These are phyloP conservation scores for Hanseniaspora mollemarum DNA, from an alignment of 805 yeast genomes.

Conservation along the genomic window DNA sequence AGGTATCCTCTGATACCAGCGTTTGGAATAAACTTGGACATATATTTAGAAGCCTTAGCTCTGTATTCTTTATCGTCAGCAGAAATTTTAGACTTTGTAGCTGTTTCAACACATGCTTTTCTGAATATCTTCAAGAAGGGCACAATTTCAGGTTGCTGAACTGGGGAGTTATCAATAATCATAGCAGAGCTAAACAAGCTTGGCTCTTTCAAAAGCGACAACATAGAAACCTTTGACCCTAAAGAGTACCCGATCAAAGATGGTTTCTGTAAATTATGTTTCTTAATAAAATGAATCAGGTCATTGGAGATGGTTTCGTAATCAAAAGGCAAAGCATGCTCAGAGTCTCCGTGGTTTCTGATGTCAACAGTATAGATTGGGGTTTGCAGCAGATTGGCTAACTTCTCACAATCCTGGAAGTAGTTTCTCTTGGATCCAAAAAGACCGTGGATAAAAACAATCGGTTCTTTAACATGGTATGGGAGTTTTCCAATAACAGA, in stretches of 20 bases:
- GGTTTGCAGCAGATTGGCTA: constrained; percentile 28
- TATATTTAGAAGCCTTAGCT: constrained; percentile 21
- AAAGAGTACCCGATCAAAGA: constrained; percentile 38
- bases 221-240: constrained; percentile 44
- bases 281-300: constrained; percentile 30
- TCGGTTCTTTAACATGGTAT: constrained; percentile 25
- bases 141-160: constrained; percentile 30
- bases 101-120: constrained; percentile 29
- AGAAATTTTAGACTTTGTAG: constrained; percentile 19
- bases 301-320: constrained; percentile 35
- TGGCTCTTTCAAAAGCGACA: constrained; percentile 33
- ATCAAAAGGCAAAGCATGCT: constrained; percentile 34
- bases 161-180: constrained; percentile 41
- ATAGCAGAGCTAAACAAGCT: constrained; percentile 32
- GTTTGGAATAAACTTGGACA: constrained; percentile 22
- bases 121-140: constrained; percentile 31
- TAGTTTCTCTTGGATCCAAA: constrained; percentile 38
- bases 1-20: constrained; percentile 31
- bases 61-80: constrained; percentile 27
- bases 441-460: constrained; percentile 39
- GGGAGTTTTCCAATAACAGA: constrained; percentile 22
- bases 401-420: constrained; percentile 30
- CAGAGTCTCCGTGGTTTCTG: constrained; percentile 40
- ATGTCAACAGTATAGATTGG: constrained; percentile 36
- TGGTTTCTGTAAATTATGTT: constrained; percentile 26